These are phyloP conservation scores for Skeletonema menzelii DNA, from an alignment of 108 stramenopile species.

Conservation along the genomic window DNA sequence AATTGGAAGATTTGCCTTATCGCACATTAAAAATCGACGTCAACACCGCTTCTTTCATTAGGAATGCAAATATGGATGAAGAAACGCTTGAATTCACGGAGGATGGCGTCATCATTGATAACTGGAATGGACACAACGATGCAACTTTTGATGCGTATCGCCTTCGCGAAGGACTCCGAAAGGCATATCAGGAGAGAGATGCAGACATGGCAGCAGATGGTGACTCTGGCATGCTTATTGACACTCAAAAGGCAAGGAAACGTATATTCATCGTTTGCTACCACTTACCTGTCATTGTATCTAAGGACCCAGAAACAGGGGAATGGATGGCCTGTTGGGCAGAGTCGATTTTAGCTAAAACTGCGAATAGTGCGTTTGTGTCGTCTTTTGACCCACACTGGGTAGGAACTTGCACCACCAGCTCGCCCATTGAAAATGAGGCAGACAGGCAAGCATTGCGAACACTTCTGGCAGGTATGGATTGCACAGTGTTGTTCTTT, in stretches of 20 bases:
- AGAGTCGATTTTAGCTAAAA: slow-evolving; percentile 71
- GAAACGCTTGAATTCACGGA: slow-evolving; percentile 18
- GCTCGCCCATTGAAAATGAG: slow-evolving; percentile 31
- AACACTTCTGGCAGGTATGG: slow-evolving; percentile 50
- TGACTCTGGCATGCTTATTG: slow-evolving; percentile 1
- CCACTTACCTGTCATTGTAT: slow-evolving; percentile 65
- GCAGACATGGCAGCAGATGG: slow-evolving; percentile 1
- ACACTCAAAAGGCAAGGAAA: slow-evolving; percentile 8
- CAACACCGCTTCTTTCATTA: slow-evolving; percentile 11
- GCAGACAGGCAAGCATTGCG: slow-evolving; percentile 50
- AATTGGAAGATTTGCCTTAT: slow-evolving; percentile 29
- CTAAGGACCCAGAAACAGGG: slow-evolving; percentile 34
- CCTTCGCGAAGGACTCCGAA: slow-evolving; percentile 13
- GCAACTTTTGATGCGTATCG: slow-evolving; percentile 17
- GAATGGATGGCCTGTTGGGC: slow-evolving; percentile 62
- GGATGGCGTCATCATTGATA: slow-evolving; percentile 40
- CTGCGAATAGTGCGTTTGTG: slow-evolving; percentile 42
- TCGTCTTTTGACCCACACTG: slow-evolving; percentile 53
- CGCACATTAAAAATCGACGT: slow-evolving; percentile 35
- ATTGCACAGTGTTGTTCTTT: slow-evolving; percentile 76
- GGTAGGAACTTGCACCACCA: slow-evolving; percentile 64
- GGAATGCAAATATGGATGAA: slow-evolving; percentile 3
- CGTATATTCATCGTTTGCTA: slow-evolving; percentile 65
- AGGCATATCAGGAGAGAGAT: not conserved
- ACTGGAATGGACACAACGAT: slow-evolving; percentile 35